Base-by-base conservation (phyloP, 2,329 filamentous ascomycete species). In the Ascocoryne sarcoides region DNA sequence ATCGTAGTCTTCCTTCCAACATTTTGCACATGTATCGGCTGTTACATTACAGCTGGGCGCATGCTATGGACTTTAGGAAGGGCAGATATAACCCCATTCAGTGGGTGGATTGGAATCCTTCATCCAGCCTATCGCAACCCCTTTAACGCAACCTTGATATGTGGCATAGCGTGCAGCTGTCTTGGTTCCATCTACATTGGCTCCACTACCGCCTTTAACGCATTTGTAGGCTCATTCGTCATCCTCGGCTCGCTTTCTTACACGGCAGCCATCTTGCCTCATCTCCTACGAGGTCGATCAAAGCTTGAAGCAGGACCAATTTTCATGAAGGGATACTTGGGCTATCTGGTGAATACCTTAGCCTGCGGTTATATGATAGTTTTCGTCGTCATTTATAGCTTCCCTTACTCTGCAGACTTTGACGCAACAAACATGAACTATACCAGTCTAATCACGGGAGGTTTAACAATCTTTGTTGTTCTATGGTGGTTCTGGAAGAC, bases 151-250 rank as follows among this genome's bases (percentile, higher is more conserved):
- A 76, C 71, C 1, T 44, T 78, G 4, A 61, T 65, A 4, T 70
- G 68, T 63, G 59, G 63, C 5, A 48, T 62, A 28, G 57, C 69
- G 36, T 69, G 69, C 14, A 74, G 74, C 0, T 54, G 78, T 3
- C 63, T 84, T 0, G 78, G 76, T 1, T 68, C 66, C 37, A 76
- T 84, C 32, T 82, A 82, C 48, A 68, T 84, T 1, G 79, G 74
- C 15, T 75, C 66, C 47, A 70, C 67, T 2, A 78, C 76, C 0
- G 79, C 80, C 0, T 84, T 84, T 60, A 70, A 73, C 32, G 78
- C 78, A 0, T 73, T 84, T 17, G 71, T 82, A 9, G 75, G 75
- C 7, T 69, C 65, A 0, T 77, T 75, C 56, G 67, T 75, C 44
- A 64, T 76, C 7, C 62, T 77, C 1, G 63, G 63, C 3, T 68